A percentile compares a stretch with the other conserved stretches of the same genome.
Conservation (phyloP, 2,329 filamentous ascomycete genomes). For the Fusarium agapanthi region DNA sequence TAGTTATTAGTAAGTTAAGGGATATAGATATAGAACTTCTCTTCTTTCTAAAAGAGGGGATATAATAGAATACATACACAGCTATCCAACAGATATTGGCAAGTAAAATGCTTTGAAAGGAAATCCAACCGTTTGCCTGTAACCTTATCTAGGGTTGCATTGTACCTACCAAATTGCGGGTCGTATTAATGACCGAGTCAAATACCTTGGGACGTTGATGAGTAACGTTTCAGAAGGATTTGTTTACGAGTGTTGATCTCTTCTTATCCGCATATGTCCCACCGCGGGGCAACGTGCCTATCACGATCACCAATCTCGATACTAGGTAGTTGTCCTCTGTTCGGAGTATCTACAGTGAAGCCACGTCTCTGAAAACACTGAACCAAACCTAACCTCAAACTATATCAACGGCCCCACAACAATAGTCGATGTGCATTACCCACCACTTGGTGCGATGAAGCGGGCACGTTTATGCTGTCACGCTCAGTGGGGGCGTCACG, state of each 20-base stretch:
- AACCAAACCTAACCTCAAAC: neutral
- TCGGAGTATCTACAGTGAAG: neutral
- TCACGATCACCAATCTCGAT: neutral
- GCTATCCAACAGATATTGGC: constrained; percentile 14
- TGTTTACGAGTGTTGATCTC: constrained; percentile 5
- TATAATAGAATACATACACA: no score
- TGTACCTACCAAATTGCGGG: constrained; percentile 4
- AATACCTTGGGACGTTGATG: neutral
- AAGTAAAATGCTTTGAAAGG: constrained; percentile 4
- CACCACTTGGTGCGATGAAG: constrained; percentile 10
- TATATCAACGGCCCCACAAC: neutral
- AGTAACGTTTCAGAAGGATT: constrained; percentile 15
- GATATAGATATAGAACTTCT: no score
- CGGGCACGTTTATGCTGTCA: constrained; percentile 27
- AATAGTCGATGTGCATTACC: neutral
- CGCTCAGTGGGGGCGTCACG: constrained; percentile 29
- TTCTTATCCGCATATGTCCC: neutral
- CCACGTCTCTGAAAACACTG: neutral
- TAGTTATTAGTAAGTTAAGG: no score
- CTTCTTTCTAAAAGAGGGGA: no score
- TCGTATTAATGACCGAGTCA: neutral
- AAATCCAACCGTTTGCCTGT: neutral
- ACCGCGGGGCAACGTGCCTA: neutral
- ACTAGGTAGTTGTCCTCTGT: neutral
- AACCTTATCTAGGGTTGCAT: constrained; percentile 9